phyloP scores from a whole-genome alignment of 805 yeast genomes.

The Metschnikowia drakensbergensis region DNA sequence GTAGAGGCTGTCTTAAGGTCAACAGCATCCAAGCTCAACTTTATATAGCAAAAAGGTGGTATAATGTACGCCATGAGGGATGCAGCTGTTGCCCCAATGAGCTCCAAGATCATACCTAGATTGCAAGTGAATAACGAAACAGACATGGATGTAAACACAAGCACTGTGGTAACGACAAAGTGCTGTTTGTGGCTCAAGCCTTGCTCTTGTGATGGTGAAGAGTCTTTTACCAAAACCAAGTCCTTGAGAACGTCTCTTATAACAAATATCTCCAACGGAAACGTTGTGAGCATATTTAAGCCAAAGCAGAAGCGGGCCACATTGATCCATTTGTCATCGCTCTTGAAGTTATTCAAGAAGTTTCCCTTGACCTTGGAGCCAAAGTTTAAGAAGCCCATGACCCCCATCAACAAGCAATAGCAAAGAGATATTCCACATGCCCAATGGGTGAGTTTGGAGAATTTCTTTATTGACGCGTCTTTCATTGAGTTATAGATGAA shows the following conservation, averaged over 20 bases:
- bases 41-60: conserved; percentile 80
- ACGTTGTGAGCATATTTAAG: conserved; percentile 85
- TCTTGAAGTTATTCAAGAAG: conserved; percentile 79
- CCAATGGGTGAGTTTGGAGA: conserved; percentile 74
- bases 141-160: conserved; percentile 67
- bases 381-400: conserved; percentile 73
- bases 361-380: conserved; percentile 81
- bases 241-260: conserved; percentile 83
- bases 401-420: conserved; percentile 73
- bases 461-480: conserved; percentile 71
- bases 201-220: conserved; percentile 5
- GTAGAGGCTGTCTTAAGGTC: conserved; percentile 26
- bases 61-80: conserved; percentile 87
- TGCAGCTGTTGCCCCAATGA: conserved; percentile 91
- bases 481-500: conserved; percentile 82
- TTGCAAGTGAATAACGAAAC: conserved; percentile 80
- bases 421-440: conserved; percentile 79
- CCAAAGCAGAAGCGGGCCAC: conserved; percentile 90
- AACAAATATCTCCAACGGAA: conserved; percentile 87
- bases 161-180: conserved; percentile 56
- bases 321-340: conserved; percentile 69
- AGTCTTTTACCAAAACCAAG: conserved; percentile 32
- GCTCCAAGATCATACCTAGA: conserved; percentile 81
- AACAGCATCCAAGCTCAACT: conserved; percentile 48
- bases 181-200: conserved; percentile 48